phyloP scores from a whole-genome alignment of 345 rosid genomes.

The Rhizophora apiculata region DNA sequence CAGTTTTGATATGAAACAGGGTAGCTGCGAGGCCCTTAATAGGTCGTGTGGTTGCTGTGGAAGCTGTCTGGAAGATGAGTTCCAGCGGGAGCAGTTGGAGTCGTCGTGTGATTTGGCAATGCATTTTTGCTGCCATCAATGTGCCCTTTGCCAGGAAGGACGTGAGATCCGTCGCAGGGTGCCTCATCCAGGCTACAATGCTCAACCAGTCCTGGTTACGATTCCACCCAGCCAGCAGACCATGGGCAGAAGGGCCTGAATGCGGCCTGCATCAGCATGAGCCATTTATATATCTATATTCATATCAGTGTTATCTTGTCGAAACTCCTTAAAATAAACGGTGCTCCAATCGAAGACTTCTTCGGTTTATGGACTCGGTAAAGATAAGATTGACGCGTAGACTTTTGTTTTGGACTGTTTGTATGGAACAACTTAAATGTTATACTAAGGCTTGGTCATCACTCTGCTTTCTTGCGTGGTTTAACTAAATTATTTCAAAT shows the following conservation, averaged over 20 bases:
- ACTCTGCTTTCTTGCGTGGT: no score
- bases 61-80: constrained; percentile 60
- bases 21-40: constrained; percentile 71
- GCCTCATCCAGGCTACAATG: constrained; percentile 80
- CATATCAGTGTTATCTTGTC: neutral
- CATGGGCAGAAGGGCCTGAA: constrained; percentile 62
- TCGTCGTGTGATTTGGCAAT: constrained; percentile 68
- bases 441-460: no score
- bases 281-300: constrained; percentile 5
- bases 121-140: constrained; percentile 72
- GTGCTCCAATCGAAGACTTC: neutral
- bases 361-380: neutral
- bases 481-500: no score
- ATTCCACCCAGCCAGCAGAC: constrained; percentile 70
- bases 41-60: constrained; percentile 88
- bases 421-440: neutral
- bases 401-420: neutral
- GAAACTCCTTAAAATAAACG: neutral
- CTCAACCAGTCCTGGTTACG: constrained; percentile 65
- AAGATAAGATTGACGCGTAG: neutral
- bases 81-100: constrained; percentile 73
- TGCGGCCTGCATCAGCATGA: neutral
- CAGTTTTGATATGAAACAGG: constrained; percentile 42
- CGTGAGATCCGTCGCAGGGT: constrained; percentile 88
- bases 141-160: constrained; percentile 97